These are phyloP conservation scores for Sanghuangporus weigelae DNA, from an alignment of 1,284 basidiomycete species.

Conservation along the genomic window DNA sequence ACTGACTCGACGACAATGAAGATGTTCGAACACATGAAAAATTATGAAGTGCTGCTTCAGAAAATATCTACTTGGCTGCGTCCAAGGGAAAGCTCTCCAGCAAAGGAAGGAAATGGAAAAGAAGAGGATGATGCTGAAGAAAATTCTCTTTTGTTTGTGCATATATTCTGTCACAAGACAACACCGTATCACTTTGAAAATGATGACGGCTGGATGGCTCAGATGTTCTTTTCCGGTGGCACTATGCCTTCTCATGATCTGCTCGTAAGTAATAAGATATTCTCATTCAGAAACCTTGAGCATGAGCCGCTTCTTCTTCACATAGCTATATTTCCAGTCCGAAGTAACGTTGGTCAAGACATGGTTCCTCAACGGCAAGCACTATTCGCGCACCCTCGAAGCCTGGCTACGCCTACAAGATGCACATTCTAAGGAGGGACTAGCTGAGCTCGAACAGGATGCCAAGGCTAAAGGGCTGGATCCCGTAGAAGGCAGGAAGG, in stretches of 20 bases:
- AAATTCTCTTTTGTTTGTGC: conserved; percentile 60
- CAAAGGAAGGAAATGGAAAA: conserved; percentile 7
- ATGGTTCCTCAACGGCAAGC: conserved; percentile 62
- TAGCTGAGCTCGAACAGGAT: conserved; percentile 47
- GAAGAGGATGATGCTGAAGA: conserved; percentile 27
- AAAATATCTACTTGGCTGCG: conserved; percentile 71
- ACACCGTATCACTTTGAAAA: conserved; percentile 74
- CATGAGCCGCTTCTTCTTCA: not conserved
- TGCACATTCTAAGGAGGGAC: conserved; percentile 41
- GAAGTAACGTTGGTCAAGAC: conserved; percentile 54
- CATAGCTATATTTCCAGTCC: conserved; percentile 63
- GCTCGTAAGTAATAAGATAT: conserved; percentile 35
- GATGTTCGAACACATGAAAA: conserved; percentile 87
- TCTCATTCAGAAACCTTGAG: not conserved
- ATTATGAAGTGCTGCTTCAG: conserved; percentile 60
- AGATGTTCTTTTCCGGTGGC: conserved; percentile 71
- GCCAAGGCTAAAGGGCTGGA: conserved; percentile 42
- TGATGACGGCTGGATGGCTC: conserved; percentile 73
- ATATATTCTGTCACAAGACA: conserved; percentile 69
- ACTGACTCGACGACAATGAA: conserved; percentile 20
- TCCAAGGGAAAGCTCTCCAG: conserved; percentile 22
- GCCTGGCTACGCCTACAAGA: conserved; percentile 69
- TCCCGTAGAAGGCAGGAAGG: conserved; percentile 52
- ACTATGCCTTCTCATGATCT: conserved; percentile 69
- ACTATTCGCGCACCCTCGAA: conserved; percentile 67